Evolutionary conservation across 169 alveolate species (phyloP), one percentile per base, ranked within the genome.

Genomic region (Plasmodium reichenowi): DNA sequence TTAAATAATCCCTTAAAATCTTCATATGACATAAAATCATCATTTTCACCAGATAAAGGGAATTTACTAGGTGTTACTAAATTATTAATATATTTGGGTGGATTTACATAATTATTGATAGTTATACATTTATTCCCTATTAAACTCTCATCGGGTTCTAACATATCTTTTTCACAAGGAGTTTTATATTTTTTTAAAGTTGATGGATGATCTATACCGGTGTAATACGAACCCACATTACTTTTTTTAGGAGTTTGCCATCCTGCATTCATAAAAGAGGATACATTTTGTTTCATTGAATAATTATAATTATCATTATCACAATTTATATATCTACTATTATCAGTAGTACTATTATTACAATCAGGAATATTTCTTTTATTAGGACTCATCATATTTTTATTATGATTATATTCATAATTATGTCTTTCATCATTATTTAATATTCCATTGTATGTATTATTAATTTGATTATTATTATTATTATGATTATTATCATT

Each of bases 61-160:
- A 71, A 86, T 48, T 72, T 86, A 24, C 72, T 62, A 5, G 88
- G 75, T 0, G 78, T 86, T 4, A 60, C 52, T 50, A 62, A 45
- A 54, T 60, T 74, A 38, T 70, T 47, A 59, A 71, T 70, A 86
- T 29, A 86, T 86, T 86, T 86, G 6, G 92, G 92, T 20, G 92
- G 92, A 38, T 67, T 86, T 17, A 86, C 87, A 62, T 86, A 86
- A 86, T 86, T 86, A 43, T 71, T 86, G 29, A 86, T 86, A 17
- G 92, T 86, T 48, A 86, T 71, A 54, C 92, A 86, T 45, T 86
- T 86, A 56, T 86, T 86, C 45, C 92, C 92, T 48, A 86, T 86
- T 72, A 86, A 86, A 20, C 92, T 86, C 15, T 56, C 87, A 86
- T 86, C 92, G 15, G 92, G 92, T 2, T 86, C 32, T 13, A 86